A percentile compares a stretch with the other conserved stretches of the same genome.
These are phyloP conservation scores for Glycine soja DNA, from an alignment of 306 rosid species.

Conservation along the genomic window DNA sequence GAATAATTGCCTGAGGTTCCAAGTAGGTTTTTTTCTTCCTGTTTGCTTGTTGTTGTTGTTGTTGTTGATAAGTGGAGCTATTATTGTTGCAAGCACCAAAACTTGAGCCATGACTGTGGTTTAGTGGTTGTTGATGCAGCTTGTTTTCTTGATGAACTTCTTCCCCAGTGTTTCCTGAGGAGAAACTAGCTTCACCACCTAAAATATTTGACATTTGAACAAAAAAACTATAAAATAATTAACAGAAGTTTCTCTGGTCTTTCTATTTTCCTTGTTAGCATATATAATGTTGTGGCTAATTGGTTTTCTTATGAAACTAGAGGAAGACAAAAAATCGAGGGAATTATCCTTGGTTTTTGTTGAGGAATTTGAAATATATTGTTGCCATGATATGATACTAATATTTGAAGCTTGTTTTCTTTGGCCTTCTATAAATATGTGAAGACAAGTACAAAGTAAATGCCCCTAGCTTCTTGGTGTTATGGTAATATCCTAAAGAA, in stretches of 20 bases:
- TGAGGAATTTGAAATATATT: constrained; percentile 40
- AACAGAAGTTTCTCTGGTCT: no score
- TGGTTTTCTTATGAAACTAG: no score
- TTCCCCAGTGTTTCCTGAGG: constrained; percentile 64
- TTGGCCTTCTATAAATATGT: constrained; percentile 62
- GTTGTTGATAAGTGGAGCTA: constrained; percentile 47
- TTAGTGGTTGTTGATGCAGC: constrained; percentile 38
- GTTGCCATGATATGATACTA: constrained; percentile 1
- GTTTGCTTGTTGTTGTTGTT: neutral
- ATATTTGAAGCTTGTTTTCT: constrained; percentile 49
- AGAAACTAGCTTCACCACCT: constrained; percentile 72
- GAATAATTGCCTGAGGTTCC: constrained; percentile 79
- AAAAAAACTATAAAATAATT: neutral
- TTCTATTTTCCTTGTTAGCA: no score
- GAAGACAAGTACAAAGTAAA: constrained; percentile 36
- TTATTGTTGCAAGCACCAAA: constrained; percentile 51
- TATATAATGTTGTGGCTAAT: no score
- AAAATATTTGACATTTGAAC: constrained; percentile 68
- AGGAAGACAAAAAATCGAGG: neutral
- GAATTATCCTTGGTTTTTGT: constrained; percentile 56
- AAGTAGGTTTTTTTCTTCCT: constrained; percentile 84
- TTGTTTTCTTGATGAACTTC: constrained; percentile 55
- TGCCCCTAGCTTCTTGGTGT: constrained; percentile 21
- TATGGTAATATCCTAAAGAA: constrained; percentile 1
- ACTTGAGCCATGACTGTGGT: constrained; percentile 49